Conservation (phyloP, 2,329 filamentous ascomycete genomes). For the Cladosporium sp. region DNA sequence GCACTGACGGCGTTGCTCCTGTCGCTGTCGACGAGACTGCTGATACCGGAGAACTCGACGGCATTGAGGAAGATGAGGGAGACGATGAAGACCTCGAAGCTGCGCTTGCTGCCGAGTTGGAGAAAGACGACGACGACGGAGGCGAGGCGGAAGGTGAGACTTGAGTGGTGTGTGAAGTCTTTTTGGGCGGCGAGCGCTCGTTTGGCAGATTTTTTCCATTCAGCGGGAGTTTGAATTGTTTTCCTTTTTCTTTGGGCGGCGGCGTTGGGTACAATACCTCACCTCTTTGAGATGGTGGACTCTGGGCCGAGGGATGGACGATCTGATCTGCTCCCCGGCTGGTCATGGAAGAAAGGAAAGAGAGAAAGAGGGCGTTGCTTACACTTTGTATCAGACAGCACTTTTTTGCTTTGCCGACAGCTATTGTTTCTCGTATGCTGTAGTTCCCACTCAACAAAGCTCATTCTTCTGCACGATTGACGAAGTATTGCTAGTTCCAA, state of each 20-base stretch:
- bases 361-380: background rate
- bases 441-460: too few relatives aligned
- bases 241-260: too few relatives aligned
- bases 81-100: conserved; percentile 52
- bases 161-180: background rate
- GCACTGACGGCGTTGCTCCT: conserved; percentile 29
- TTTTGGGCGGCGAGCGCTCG: background rate
- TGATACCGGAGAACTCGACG: conserved; percentile 32
- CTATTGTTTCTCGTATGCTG: background rate
- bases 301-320: too few relatives aligned
- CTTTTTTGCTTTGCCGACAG: background rate
- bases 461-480: too few relatives aligned
- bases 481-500: too few relatives aligned
- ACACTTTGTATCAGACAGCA: conserved; percentile 8
- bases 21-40: conserved; percentile 41
- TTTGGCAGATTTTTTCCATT: background rate
- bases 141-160: conserved; percentile 10
- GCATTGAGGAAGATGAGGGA: conserved; percentile 18
- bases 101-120: conserved; percentile 43
- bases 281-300: too few relatives aligned
- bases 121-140: conserved; percentile 33
- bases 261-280: too few relatives aligned
- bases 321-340: too few relatives aligned
- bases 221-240: background rate
- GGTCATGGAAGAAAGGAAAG: too few relatives aligned